Percentiles rank a stretch among this genome's conserved stretches.
Conservation (phyloP, 345 rosid genomes). For the Raphanus sativus region DNA sequence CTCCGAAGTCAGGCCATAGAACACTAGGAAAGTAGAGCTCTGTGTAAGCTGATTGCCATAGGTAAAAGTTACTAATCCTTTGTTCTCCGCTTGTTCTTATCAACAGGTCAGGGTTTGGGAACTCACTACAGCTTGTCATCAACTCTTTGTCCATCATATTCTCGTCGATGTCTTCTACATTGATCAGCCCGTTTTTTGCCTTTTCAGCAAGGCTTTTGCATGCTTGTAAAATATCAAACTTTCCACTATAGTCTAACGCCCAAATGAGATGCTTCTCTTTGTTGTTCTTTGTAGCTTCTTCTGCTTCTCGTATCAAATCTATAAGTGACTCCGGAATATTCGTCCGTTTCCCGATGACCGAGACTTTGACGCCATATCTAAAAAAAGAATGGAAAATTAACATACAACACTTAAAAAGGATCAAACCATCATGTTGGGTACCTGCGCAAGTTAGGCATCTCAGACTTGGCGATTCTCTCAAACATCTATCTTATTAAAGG, state of each 20-base stretch:
- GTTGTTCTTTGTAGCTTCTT: neutral
- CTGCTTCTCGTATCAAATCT: neutral
- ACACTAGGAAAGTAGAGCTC: neutral
- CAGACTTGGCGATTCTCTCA: neutral
- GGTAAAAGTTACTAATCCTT: neutral
- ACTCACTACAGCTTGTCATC: neutral
- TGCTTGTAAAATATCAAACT: neutral
- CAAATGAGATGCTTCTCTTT: neutral
- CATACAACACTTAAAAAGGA: neutral
- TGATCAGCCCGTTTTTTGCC: neutral
- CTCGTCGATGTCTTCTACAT: neutral
- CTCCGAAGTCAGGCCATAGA: slow-evolving; percentile 1
- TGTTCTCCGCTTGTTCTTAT: neutral
- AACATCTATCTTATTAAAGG: too few relatives aligned
- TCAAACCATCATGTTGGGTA: neutral
- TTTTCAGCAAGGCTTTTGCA: neutral
- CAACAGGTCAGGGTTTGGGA: neutral
- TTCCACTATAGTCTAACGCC: neutral
- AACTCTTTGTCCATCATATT: neutral
- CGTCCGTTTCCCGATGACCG: neutral
- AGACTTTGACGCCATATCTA: neutral
- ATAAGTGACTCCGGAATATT: neutral
- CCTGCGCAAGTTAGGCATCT: neutral
- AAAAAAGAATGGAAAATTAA: neutral
- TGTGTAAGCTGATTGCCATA: neutral